Percentiles rank a stretch among this genome's conserved stretches.
Conservation (phyloP, 345 rosid species). For the Citrus sp. region DNA sequence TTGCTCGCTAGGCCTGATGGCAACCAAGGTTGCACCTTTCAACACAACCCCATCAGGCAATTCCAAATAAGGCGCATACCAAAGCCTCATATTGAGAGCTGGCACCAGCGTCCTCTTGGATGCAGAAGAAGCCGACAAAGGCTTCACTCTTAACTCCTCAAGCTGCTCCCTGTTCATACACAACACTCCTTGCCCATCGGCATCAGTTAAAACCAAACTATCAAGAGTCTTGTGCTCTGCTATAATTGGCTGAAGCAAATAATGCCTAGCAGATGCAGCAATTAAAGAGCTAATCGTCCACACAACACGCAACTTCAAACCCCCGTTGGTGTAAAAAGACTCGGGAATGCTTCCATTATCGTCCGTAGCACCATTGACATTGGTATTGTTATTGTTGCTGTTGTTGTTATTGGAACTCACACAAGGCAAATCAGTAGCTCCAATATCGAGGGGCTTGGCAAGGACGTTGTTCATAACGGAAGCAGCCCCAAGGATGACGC, state of each 20-base stretch:
- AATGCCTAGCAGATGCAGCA: conserved; percentile 93
- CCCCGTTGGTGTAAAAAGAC: conserved; percentile 91
- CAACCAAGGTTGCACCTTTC: conserved; percentile 91
- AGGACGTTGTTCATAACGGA: conserved; percentile 38
- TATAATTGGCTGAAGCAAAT: conserved; percentile 82
- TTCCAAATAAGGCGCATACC: conserved; percentile 90
- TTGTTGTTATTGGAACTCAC: not conserved
- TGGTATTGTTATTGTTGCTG: not conserved
- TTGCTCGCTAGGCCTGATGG: conserved; percentile 84
- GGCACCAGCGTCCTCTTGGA: conserved; percentile 95
- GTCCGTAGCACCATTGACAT: conserved; percentile 25
- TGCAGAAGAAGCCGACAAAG: conserved; percentile 85
- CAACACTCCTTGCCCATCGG: conserved; percentile 88
- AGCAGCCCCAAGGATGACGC: conserved; percentile 88
- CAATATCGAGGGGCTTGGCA: conserved; percentile 16
- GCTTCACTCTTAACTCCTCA: conserved; percentile 89
- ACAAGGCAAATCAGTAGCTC: conserved; percentile 22
- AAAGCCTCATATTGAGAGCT: conserved; percentile 86
- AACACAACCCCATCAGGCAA: conserved; percentile 79
- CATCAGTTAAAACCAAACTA: conserved; percentile 78
- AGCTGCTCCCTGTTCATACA: conserved; percentile 90
- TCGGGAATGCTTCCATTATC: conserved; percentile 94
- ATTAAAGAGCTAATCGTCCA: conserved; percentile 96
- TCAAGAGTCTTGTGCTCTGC: conserved; percentile 84
- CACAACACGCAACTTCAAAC: conserved; percentile 84